Evolutionary conservation across 352 stramenopile species (phyloP).

Genomic region (Phytophthora citrophthora): DNA sequence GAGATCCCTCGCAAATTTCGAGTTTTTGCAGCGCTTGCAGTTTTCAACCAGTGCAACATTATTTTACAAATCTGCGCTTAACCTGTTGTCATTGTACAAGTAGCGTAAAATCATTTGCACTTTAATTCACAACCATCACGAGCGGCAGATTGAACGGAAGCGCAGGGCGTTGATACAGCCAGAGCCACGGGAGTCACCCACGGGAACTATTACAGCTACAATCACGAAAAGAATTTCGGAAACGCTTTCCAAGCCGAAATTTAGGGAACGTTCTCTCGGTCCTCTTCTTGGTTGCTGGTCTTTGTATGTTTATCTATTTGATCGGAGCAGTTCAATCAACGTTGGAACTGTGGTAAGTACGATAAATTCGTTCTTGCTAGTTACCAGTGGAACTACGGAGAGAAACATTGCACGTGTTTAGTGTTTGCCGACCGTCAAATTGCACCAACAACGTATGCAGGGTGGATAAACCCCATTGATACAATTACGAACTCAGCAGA

Average conservation of each 20-base stretch:
- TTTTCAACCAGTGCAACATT: conserved; percentile 22
- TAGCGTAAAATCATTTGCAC: conserved; percentile 48
- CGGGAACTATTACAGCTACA: conserved; percentile 2
- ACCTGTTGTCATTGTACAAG: conserved; percentile 54
- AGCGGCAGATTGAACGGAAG: conserved; percentile 19
- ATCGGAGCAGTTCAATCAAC: conserved; percentile 40
- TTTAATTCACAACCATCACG: conserved; percentile 40
- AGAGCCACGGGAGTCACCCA: background rate
- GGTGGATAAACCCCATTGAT: conserved; percentile 50
- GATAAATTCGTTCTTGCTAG: conserved; percentile 43
- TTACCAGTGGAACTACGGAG: conserved; percentile 53
- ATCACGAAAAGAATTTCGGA: conserved; percentile 11
- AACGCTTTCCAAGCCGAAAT: conserved; percentile 5
- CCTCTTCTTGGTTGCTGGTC: conserved; percentile 33
- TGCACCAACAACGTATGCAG: conserved; percentile 33
- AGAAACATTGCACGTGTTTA: conserved; percentile 40
- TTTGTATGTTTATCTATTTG: conserved; percentile 36
- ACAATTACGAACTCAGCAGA: conserved; percentile 33
- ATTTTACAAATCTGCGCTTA: conserved; percentile 46
- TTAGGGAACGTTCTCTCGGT: conserved; percentile 31
- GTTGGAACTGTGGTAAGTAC: conserved; percentile 36
- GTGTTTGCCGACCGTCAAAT: conserved; percentile 48
- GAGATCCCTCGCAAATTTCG: conserved; percentile 42
- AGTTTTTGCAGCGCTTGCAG: conserved; percentile 47
- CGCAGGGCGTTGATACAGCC: conserved; percentile 12